Conservation (phyloP, 192 early-diverging fungal genomes). For the Coemansia javaensis region DNA sequence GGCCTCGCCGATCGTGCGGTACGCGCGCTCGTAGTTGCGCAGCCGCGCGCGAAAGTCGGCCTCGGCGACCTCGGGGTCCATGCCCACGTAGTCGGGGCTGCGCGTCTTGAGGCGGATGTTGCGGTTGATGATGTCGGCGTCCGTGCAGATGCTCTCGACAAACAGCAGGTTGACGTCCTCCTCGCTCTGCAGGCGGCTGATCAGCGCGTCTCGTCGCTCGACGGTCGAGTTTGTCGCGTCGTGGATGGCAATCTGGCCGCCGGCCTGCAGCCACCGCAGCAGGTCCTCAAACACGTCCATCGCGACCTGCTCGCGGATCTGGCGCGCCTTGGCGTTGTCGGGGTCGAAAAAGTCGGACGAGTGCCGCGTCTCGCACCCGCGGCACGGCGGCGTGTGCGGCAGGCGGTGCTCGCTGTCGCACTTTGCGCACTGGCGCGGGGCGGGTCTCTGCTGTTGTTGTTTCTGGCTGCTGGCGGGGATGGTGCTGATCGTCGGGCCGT, state of each 20-base stretch:
- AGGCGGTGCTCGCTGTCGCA: no score
- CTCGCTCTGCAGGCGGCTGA: constrained; percentile 57
- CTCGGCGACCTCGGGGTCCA: constrained; percentile 75
- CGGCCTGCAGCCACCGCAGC: constrained; percentile 80
- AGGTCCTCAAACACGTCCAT: constrained; percentile 89
- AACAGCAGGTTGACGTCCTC: constrained; percentile 66
- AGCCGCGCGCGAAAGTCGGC: constrained; percentile 82
- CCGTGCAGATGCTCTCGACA: constrained; percentile 79
- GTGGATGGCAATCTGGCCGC: constrained; percentile 84
- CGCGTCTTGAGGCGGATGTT: constrained; percentile 88
- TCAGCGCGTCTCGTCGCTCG: constrained; percentile 63
- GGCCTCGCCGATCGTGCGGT: constrained; percentile 74
- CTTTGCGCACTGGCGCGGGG: neutral
- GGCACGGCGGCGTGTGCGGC: constrained; percentile 9
- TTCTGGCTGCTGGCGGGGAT: no score
- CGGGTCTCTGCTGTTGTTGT: no score
- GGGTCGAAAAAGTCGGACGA: constrained; percentile 93
- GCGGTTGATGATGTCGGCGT: constrained; percentile 61
- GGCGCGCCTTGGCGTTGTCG: constrained; percentile 69
- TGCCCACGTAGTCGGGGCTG: constrained; percentile 91
- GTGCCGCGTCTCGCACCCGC: constrained; percentile 53
- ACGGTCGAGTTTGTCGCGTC: constrained; percentile 96
- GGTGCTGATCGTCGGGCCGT: neutral
- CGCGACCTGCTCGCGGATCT: constrained; percentile 80
- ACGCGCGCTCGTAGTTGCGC: constrained; percentile 89